A percentile compares a stretch with the other conserved stretches of the same genome.
Evolutionary conservation across 495 filamentous ascomycete genomes (phyloP).

Genomic region (Thozetella sp.): DNA sequence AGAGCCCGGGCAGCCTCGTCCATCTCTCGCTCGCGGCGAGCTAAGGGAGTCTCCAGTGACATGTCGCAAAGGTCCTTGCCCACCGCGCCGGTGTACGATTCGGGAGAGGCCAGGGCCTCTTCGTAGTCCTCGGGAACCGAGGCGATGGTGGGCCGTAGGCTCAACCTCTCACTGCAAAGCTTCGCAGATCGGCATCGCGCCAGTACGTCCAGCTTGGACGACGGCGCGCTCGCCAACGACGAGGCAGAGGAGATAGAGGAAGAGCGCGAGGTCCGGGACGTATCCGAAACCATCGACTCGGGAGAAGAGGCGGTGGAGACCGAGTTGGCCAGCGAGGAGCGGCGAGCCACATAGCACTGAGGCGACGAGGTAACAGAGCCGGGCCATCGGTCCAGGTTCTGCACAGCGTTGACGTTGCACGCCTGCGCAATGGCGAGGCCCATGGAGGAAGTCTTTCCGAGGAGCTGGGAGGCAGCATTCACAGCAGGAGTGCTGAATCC

Average conservation of each 20-base stretch:
- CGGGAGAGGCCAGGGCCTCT: conserved; percentile 61
- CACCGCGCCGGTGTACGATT: conserved; percentile 56
- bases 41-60: conserved; percentile 49
- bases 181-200: conserved; percentile 83
- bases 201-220: conserved; percentile 73
- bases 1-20: conserved; percentile 68
- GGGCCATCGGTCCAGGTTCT: conserved; percentile 60
- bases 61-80: conserved; percentile 56
- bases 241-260: conserved; percentile 75
- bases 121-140: conserved; percentile 55
- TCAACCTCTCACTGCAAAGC: conserved; percentile 54
- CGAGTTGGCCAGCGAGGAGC: conserved; percentile 77
- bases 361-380: conserved; percentile 53
- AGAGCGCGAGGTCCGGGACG: conserved; percentile 71
- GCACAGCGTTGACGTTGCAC: conserved; percentile 62
- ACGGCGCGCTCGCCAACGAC: conserved; percentile 65
- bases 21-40: conserved; percentile 39
- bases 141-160: conserved; percentile 43
- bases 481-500: conserved; percentile 87
- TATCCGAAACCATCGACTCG: conserved; percentile 89
- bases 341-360: conserved; percentile 62
- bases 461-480: conserved; percentile 66
- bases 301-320: conserved; percentile 81
- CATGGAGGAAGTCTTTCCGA: conserved; percentile 64
- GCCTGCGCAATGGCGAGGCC: conserved; percentile 78